Evolutionary conservation across 2,329 filamentous ascomycete species (phyloP), one percentile per base, ranked within the genome.

Genomic region (Lachnellula subtilissima): DNA sequence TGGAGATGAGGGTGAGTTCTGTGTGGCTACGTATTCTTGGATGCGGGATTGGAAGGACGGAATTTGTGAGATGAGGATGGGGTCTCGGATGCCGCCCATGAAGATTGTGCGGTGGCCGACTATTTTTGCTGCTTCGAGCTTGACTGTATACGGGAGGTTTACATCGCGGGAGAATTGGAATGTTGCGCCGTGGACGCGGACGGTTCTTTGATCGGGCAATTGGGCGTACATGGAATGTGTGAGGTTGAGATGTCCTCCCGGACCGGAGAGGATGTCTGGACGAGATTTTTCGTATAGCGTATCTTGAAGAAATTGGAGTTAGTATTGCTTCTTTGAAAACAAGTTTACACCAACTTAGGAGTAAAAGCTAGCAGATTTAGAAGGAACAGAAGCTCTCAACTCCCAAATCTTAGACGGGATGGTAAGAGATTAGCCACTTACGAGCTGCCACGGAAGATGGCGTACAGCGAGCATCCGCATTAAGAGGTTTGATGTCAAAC

Each of bases 281-380:
- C 79, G 64, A 0, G 74, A 71, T 57, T 82, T 83, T 67, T 82
- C 80, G 51, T 83, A 83, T 9, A 83, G 64, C 0, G 78, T 76
- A 58, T 83, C 28, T 32, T 32, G 28, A 32, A 32, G 28, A 32
- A 32, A 32, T 4, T 12, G 28, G 9, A 32, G 9, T 32, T 32
- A 32, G 9, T 32, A 32, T 12, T 32, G 28, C 28, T 12, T 32
- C 28, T 32, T 32, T 32, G 28, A 32, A 32, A 32, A 9, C 28
- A 32, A 32, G 11, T 32, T 2, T 32, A 32, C 1, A 32, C 9
- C 28, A 32, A 32, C 28, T 9, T 32, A 0, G 28, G 28, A 32
- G 28, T 11, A 32, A 32, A 2, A 11, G 28, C 9, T 3, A 32
- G 9, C 28, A 32, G 4, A 9, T 32, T 32, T 12, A 32, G 28